Evolutionary conservation across 2,329 filamentous ascomycete genomes (phyloP).

Genomic region (Microdochium trichocladiopsis): DNA sequence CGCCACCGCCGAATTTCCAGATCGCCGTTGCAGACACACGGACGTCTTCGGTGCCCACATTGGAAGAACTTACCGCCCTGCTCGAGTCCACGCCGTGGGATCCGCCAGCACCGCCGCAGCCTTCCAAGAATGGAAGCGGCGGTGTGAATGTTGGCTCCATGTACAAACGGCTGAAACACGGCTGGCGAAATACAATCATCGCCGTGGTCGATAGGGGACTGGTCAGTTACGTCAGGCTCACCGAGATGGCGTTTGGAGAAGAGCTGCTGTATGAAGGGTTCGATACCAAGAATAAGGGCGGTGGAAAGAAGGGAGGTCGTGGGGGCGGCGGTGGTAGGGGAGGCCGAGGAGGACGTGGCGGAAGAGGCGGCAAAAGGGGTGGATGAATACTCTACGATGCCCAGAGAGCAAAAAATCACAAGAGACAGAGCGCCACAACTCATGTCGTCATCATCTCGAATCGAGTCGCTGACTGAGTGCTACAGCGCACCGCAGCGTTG

Average conservation of each 20-base stretch:
- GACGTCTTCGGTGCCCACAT: slow-evolving; percentile 62
- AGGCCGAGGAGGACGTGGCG: slow-evolving; percentile 8
- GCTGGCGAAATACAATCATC: slow-evolving; percentile 74
- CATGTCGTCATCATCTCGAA: too few species aligned
- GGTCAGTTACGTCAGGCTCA: slow-evolving; percentile 78
- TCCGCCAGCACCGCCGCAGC: slow-evolving; percentile 37
- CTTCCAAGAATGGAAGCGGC: slow-evolving; percentile 24
- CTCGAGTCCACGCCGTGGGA: slow-evolving; percentile 68
- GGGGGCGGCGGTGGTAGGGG: slow-evolving; percentile 8
- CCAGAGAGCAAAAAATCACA: too few species aligned
- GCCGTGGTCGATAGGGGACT: slow-evolving; percentile 87
- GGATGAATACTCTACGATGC: slow-evolving; percentile 1
- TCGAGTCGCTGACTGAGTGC: too few species aligned
- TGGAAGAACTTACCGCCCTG: slow-evolving; percentile 64
- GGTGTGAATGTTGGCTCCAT: slow-evolving; percentile 32
- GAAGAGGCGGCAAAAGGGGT: slow-evolving; percentile 9
- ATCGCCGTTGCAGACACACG: slow-evolving; percentile 76
- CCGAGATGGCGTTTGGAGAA: slow-evolving; percentile 71
- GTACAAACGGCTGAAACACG: slow-evolving; percentile 77
- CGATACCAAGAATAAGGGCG: slow-evolving; percentile 21
- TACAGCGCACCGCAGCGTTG: too few species aligned
- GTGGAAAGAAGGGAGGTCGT: slow-evolving; percentile 14
- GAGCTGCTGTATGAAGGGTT: slow-evolving; percentile 64
- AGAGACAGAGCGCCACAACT: background rate
- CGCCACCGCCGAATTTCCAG: slow-evolving; percentile 74